Conservation (phyloP, 2,329 filamentous ascomycete species). For the Penicillium crustosum region DNA sequence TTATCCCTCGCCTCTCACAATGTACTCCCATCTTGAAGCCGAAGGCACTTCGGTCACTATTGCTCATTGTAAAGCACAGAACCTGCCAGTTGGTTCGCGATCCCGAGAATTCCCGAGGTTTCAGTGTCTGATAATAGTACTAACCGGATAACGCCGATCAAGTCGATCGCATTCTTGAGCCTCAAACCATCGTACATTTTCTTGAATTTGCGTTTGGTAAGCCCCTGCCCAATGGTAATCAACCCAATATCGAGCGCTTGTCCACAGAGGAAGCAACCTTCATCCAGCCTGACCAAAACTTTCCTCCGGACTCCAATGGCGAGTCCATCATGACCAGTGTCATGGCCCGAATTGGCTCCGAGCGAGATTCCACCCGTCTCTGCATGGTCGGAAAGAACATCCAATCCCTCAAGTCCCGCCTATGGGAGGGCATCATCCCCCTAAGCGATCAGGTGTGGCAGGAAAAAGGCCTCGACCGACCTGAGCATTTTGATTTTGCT, state of each 20-base stretch:
- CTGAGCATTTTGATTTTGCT: constrained; percentile 24
- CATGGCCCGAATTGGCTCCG: constrained; percentile 16
- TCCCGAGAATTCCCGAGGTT: neutral
- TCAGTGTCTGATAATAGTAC: neutral
- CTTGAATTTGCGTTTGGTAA: constrained; percentile 12
- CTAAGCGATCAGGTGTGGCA: constrained; percentile 27
- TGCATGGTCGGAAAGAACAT: constrained; percentile 26
- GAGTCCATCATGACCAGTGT: constrained; percentile 6
- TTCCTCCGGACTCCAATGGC: constrained; percentile 5
- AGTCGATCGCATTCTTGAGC: constrained; percentile 33
- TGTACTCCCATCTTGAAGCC: constrained; percentile 3
- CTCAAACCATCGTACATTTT: constrained; percentile 25
- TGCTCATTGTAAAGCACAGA: constrained; percentile 12
- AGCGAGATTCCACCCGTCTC: constrained; percentile 14
- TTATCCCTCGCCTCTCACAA: neutral
- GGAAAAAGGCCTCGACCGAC: constrained; percentile 21
- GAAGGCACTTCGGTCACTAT: constrained; percentile 1
- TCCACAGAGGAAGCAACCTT: constrained; percentile 7
- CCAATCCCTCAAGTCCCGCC: constrained; percentile 24
- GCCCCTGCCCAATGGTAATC: constrained; percentile 22
- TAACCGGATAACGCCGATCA: neutral
- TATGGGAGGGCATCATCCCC: constrained; percentile 29
- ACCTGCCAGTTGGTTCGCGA: constrained; percentile 13
- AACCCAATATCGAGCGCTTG: constrained; percentile 8
- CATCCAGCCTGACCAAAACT: neutral